Evolutionary conservation across 75 land plant genomes (phyloP).

Genomic region (Cryptomeria japonica): DNA sequence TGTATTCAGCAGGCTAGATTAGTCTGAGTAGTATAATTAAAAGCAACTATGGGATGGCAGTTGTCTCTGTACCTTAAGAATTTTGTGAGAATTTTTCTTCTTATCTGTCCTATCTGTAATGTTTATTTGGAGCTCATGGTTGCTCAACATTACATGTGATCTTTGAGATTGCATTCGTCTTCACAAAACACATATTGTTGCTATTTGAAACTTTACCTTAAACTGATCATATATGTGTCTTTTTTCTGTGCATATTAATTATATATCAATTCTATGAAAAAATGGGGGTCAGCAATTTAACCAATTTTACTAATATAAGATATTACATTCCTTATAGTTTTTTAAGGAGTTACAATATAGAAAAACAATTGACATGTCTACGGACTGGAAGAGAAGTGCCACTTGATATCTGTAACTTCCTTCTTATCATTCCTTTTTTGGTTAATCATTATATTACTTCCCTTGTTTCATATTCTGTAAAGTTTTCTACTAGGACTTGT

Average conservation of each 20-base stretch:
- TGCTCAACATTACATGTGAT: neutral
- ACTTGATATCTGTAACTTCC: neutral
- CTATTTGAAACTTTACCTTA: neutral
- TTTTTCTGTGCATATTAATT: neutral
- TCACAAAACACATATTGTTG: neutral
- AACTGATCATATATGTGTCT: neutral
- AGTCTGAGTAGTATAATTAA: neutral
- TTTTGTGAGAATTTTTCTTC: neutral
- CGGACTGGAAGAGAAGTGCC: neutral
- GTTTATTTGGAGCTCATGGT: neutral
- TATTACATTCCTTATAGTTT: neutral
- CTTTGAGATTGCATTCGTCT: neutral
- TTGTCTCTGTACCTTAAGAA: neutral
- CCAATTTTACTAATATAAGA: neutral
- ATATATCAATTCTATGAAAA: neutral
- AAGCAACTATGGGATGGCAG: neutral
- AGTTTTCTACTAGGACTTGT: neutral
- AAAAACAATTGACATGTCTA: neutral
- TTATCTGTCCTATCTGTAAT: neutral
- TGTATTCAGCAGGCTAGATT: neutral
- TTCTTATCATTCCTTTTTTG: neutral
- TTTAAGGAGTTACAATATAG: neutral
- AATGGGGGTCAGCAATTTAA: neutral
- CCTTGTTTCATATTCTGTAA: neutral
- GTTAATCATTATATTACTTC: neutral